A percentile compares a stretch with the other conserved stretches of the same genome.
phyloP scores from a whole-genome alignment of 768 basidiomycete species.

The Auricularia cornea region DNA sequence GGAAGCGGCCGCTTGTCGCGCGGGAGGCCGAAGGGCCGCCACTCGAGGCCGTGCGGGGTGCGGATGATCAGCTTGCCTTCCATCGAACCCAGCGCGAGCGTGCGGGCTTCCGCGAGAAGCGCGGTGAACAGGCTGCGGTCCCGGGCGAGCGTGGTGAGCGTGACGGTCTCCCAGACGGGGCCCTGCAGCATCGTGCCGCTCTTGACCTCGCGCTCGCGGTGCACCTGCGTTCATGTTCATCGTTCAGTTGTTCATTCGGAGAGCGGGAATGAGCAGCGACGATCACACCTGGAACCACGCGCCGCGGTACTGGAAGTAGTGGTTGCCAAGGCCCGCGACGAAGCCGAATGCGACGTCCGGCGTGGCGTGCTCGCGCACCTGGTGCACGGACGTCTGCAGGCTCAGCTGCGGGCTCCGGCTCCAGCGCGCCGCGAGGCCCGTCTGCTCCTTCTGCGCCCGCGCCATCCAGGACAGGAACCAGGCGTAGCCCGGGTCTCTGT shows the following conservation, averaged over 20 bases:
- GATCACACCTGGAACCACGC: constrained; percentile 88
- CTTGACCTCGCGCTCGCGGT: constrained; percentile 72
- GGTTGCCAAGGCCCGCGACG: constrained; percentile 92
- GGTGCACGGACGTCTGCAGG: constrained; percentile 86
- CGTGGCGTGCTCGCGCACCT: constrained; percentile 76
- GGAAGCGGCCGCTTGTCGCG: constrained; percentile 75
- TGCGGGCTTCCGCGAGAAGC: constrained; percentile 81
- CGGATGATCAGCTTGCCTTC: constrained; percentile 95
- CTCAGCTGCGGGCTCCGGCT: constrained; percentile 85
- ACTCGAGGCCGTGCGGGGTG: constrained; percentile 94
- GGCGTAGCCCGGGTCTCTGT: constrained; percentile 88
- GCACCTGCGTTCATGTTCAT: constrained; percentile 48
- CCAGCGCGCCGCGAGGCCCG: constrained; percentile 32
- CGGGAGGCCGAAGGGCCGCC: constrained; percentile 92
- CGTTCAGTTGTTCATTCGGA: background rate
- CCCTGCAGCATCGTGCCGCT: constrained; percentile 85
- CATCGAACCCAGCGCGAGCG: constrained; percentile 73
- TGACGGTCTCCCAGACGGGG: constrained; percentile 97
- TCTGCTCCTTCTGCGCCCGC: background rate
- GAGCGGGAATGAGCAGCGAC: background rate
- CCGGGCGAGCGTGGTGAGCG: constrained; percentile 82
- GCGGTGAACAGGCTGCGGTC: constrained; percentile 74
- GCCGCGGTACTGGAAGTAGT: constrained; percentile 82
- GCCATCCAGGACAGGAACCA: constrained; percentile 98
- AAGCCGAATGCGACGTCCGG: constrained; percentile 83